Base-by-base conservation (phyloP, 768 basidiomycete species). In the Lentinula guzmanii region DNA sequence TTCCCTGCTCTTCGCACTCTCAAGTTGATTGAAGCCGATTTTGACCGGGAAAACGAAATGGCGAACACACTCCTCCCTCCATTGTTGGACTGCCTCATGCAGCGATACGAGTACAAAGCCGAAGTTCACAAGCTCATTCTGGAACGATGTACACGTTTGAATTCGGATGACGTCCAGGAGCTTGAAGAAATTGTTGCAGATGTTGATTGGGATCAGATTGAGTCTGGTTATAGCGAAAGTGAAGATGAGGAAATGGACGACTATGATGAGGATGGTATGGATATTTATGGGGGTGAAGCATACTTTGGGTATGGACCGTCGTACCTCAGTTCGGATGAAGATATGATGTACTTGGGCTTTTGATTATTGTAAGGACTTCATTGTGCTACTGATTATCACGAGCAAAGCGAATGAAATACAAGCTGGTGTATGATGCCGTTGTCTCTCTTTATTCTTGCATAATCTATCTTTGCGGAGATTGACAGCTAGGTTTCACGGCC, bases 101-200 rank as follows among this genome's bases (percentile, higher is more conserved):
- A 52, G 21, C 35, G 62, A 21, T 59, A 50, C 16, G 62, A 63
- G 34, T 35, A 35, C 21, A 60, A 45, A 31, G 24, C 58, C 9
- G 62, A 63, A 58, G n/a, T 63, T 13, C 41, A 60, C 16, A 35
- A 60, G 18, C 58, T 63, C 2, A 31, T 41, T 28, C 24, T 63
- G n/a, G 28, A 52, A 31, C 35, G 42, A 31, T 63, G 62, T 24
- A 21, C 28, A 7, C 42, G 55, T 39, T 13, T 63, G 5, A 72
- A 65, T 50, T 77, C 78, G 61, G 64, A 65, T 0, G 34, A 61
- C 0, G 80, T 81, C 1, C 34, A 33, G 1, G 63, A 65, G 2
- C 61, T 72, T 1, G 64, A 66, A 9, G 68, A 72, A 7, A 62
- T 68, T 8, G 58, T 59, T 7, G 52, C 34, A 15, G 51, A 63